Evolutionary conservation across 2,329 filamentous ascomycete genomes (phyloP).

Genomic region (Aspergillus flavus): DNA sequence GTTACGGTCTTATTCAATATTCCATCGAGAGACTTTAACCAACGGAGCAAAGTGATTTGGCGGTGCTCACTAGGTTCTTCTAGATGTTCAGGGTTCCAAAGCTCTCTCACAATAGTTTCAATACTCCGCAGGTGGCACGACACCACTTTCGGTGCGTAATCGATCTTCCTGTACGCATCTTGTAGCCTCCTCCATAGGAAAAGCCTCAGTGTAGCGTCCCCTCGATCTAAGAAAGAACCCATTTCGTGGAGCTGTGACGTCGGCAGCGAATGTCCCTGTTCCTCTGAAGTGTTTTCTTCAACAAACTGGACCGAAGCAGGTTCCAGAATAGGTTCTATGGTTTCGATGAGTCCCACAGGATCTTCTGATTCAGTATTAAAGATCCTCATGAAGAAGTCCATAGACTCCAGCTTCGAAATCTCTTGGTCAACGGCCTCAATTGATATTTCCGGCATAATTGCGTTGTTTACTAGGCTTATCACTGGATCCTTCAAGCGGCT

Average conservation of each 20-base stretch:
- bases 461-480: conserved; percentile 76
- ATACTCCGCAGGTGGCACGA: conserved; percentile 85
- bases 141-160: conserved; percentile 83
- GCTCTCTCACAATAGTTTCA: conserved; percentile 74
- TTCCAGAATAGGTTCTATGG: conserved; percentile 87
- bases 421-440: conserved; percentile 82
- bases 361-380: conserved; percentile 83
- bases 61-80: conserved; percentile 64
- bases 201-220: conserved; percentile 78
- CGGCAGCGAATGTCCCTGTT: conserved; percentile 48
- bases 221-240: conserved; percentile 79
- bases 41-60: conserved; percentile 71
- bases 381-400: conserved; percentile 91
- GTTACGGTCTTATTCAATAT: conserved; percentile 72
- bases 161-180: conserved; percentile 82
- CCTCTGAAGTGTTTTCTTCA: conserved; percentile 18
- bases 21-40: conserved; percentile 77
- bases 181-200: conserved; percentile 91
- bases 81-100: conserved; percentile 62
- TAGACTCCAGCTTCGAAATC: conserved; percentile 87
- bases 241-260: conserved; percentile 68
- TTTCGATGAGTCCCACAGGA: conserved; percentile 84
- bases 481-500: conserved; percentile 50
- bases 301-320: conserved; percentile 48
- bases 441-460: conserved; percentile 85